Conservation (phyloP, 805 yeast species). For the Ogataea ramenticola region DNA sequence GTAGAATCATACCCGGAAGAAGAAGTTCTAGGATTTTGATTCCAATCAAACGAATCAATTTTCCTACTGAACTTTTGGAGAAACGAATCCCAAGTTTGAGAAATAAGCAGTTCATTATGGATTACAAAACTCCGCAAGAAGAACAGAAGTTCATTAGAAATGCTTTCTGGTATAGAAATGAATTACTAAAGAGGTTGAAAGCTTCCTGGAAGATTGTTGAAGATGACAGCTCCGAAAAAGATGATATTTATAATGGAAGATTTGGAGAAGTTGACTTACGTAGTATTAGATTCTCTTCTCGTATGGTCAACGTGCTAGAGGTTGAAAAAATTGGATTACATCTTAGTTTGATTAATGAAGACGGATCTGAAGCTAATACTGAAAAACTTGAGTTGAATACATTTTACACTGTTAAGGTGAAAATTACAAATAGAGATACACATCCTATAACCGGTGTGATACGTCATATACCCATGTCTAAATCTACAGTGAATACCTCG, state of each 20-base stretch:
- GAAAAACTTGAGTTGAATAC: constrained; percentile 35
- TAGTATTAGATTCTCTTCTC: constrained; percentile 51
- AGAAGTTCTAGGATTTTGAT: constrained; percentile 49
- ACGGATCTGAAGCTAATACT: constrained; percentile 11
- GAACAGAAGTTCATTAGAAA: constrained; percentile 53
- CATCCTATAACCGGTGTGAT: constrained; percentile 44
- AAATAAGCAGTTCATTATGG: constrained; percentile 62
- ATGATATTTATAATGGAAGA: constrained; percentile 19
- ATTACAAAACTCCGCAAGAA: constrained; percentile 42
- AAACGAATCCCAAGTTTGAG: constrained; percentile 63
- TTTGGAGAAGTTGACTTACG: constrained; percentile 61
- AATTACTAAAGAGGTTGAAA: constrained; percentile 45
- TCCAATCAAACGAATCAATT: constrained; percentile 55
- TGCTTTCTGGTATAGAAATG: constrained; percentile 76
- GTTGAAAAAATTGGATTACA: constrained; percentile 40
- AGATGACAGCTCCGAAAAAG: constrained; percentile 13
- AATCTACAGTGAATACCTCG: constrained; percentile 14
- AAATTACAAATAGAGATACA: constrained; percentile 40
- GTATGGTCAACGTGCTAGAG: constrained; percentile 50
- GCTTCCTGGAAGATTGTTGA: constrained; percentile 57
- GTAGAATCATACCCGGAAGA: constrained; percentile 15
- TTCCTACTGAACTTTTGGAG: constrained; percentile 34
- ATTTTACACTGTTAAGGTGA: constrained; percentile 44
- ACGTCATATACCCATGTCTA: constrained; percentile 47
- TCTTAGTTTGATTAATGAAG: constrained; percentile 22